Evolutionary conservation across 1,284 basidiomycete species (phyloP), one percentile per base, ranked within the genome.

Genomic region (Vanrija pseudolonga): DNA sequence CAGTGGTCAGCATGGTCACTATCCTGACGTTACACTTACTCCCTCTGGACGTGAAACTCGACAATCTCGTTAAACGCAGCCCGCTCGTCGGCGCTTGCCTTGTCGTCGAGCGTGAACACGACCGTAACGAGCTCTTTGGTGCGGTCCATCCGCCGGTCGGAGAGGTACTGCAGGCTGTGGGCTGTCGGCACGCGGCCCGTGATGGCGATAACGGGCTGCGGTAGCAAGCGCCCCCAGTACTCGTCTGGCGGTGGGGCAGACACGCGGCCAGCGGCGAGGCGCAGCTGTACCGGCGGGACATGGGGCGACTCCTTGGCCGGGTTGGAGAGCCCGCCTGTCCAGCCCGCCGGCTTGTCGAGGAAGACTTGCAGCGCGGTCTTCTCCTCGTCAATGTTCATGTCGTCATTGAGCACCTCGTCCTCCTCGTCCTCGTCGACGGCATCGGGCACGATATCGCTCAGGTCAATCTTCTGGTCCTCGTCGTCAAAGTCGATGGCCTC

Each of bases 111-210:
- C 1, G 81, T 81, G 61, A 92, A 86, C 2, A 83, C 84, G 23
- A 86, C 88, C 0, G 85, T 85, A 47, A 90, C 80, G 6, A 93
- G 79, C 67, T 93, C 90, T 67, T 87, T 89, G n/a, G 82, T 75
- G 0, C 85, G 78, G 60, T 86, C 89, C 72, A 92, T 74, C 50
- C 88, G 80, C 68, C 83, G 86, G 59, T 88, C 85, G 9, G 86
- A 78, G 26, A 94, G 77, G 72, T 88, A 93, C 58, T 87, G 82
- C 12, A 84, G 77, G 0, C 88, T 87, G 50, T 81, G 84, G n/a
- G 83, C 80, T 4, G 84, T 83, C 2, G 87, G 84, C 1, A 94
- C 89, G 45, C 90, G 85, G 2, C 90, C 90, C 59, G 66, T 65
- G 40, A 75, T 71, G 8, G 61, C 57, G 32, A 75, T 66, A 6